Evolutionary conservation across 2,329 filamentous ascomycete genomes (phyloP), one percentile per base, ranked within the genome.

Genomic region (Penicillium polonicum): DNA sequence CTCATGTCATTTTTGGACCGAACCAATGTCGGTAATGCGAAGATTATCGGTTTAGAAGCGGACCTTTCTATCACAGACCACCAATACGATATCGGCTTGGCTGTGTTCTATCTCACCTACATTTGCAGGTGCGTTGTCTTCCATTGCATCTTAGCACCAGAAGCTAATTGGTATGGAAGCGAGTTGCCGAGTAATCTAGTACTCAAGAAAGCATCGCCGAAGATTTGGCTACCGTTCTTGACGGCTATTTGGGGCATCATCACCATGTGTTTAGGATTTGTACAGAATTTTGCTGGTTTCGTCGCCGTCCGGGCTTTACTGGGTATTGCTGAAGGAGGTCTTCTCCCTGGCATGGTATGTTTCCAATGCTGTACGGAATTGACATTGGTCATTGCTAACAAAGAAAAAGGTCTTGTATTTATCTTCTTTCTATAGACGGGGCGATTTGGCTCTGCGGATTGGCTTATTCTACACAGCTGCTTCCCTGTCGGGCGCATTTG

Each of bases 11-110:
- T 84, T 61, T 77, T 84, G 55, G 88, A 90, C 71, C 81, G 88
- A 42, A 88, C 87, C n/a, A 90, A 90, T 68, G 85, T 90, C 38
- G 88, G 87, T 38, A 89, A 90, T 66, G 87, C 87, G 25, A 85
- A 85, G 60, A 84, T 89, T 9, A 79, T 87, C 51, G 83, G 84
- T 0, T 78, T 90, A 15, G 83, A 88, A 63, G 63, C 75, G 1
- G 83, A 86, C 65, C 70, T 88, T 2, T 68, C 75, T 44, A 84
- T 90, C 61, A 82, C 75, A 5, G 83, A 86, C 57, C 74, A 79
- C 54, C 84, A 89, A 67, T 90, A 88, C 70, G 83, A 85, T 48
- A 81, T 84, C 42, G 86, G 85, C 1, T 75, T 89, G 31, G 80
- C 84, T 13, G 83, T 87, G 1, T 89, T 86, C 66, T 89, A 88